Evolutionary conservation across 2,329 filamentous ascomycete genomes (phyloP).

Genomic region (Aspergillus novofumigatus): DNA sequence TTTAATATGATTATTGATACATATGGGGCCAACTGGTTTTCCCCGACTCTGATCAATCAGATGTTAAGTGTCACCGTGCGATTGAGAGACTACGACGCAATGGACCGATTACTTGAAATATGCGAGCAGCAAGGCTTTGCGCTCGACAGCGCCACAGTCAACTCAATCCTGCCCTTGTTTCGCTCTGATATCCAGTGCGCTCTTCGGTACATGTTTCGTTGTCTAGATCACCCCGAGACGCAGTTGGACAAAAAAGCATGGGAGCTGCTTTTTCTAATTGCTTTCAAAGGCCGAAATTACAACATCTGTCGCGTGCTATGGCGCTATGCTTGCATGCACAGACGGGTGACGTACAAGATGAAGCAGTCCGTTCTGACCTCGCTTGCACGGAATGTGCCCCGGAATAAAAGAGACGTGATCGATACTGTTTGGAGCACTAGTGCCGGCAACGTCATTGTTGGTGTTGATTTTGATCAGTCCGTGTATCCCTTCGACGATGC

Average conservation of each 20-base stretch:
- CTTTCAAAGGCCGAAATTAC: constrained; percentile 34
- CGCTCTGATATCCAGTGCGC: constrained; percentile 21
- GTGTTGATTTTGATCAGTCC: constrained; percentile 20
- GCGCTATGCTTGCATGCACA: constrained; percentile 44
- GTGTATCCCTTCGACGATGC: constrained; percentile 7
- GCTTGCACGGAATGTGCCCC: constrained; percentile 23
- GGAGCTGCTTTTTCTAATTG: constrained; percentile 40
- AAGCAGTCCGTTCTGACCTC: constrained; percentile 27
- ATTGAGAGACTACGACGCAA: constrained; percentile 21
- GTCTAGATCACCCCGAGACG: constrained; percentile 16
- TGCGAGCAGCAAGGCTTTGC: constrained; percentile 26
- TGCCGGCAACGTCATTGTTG: constrained; percentile 34
- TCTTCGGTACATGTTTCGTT: constrained; percentile 19
- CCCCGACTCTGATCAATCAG: constrained; percentile 30
- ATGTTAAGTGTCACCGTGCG: constrained; percentile 33
- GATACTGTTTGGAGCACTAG: constrained; percentile 19
- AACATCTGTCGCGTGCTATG: constrained; percentile 46
- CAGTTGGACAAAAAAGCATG: constrained; percentile 23
- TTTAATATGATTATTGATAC: constrained; percentile 34
- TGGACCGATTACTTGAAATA: constrained; percentile 28
- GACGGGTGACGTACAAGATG: constrained; percentile 31
- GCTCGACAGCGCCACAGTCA: constrained; percentile 26
- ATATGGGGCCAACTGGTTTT: constrained; percentile 37
- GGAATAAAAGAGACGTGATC: constrained; percentile 8
- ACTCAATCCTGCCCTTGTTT: constrained; percentile 26